A percentile compares a stretch with the other conserved stretches of the same genome.
Conservation (phyloP, 148 eudicot genomes). For the Silene uniflora region DNA sequence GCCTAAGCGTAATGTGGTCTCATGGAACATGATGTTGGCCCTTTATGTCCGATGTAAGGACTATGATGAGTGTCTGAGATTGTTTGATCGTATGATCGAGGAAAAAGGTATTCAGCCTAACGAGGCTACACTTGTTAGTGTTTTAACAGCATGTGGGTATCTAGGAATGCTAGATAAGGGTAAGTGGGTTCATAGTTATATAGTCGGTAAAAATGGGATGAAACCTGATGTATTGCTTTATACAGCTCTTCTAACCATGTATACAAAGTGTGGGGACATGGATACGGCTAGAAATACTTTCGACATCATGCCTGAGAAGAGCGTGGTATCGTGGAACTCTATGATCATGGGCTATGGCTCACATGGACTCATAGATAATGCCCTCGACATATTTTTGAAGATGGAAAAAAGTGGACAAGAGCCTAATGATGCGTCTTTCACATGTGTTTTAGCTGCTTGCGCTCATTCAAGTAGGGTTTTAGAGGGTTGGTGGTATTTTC, state of each 20-base stretch:
- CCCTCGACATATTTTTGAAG: slow-evolving; percentile 36
- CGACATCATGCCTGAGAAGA: slow-evolving; percentile 47
- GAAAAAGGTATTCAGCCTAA: slow-evolving; percentile 31
- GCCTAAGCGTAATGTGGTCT: slow-evolving; percentile 41
- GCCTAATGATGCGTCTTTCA: slow-evolving; percentile 50
- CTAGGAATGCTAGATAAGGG: slow-evolving; percentile 40
- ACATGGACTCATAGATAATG: slow-evolving; percentile 44
- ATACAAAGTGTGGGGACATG: slow-evolving; percentile 57
- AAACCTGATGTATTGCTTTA: slow-evolving; percentile 47
- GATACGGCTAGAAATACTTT: slow-evolving; percentile 43
- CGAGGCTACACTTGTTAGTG: slow-evolving; percentile 53
- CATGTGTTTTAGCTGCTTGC: slow-evolving; percentile 48
- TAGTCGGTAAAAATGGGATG: slow-evolving; percentile 28
- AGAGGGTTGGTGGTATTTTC: slow-evolving; percentile 68
- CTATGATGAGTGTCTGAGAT: slow-evolving; percentile 35
- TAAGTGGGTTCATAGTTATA: slow-evolving; percentile 42
- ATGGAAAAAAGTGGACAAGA: slow-evolving; percentile 38
- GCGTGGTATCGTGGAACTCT: slow-evolving; percentile 57
- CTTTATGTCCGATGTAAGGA: slow-evolving; percentile 45
- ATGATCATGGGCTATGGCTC: slow-evolving; percentile 60
- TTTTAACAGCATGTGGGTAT: slow-evolving; percentile 48
- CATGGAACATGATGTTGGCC: slow-evolving; percentile 54
- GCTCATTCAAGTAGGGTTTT: slow-evolving; percentile 48
- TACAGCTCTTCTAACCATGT: slow-evolving; percentile 59
- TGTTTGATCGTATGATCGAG: slow-evolving; percentile 47